Evolutionary conservation across 305 asterid genomes (phyloP).

Genomic region (Fraxinus xanthoxyloides): DNA sequence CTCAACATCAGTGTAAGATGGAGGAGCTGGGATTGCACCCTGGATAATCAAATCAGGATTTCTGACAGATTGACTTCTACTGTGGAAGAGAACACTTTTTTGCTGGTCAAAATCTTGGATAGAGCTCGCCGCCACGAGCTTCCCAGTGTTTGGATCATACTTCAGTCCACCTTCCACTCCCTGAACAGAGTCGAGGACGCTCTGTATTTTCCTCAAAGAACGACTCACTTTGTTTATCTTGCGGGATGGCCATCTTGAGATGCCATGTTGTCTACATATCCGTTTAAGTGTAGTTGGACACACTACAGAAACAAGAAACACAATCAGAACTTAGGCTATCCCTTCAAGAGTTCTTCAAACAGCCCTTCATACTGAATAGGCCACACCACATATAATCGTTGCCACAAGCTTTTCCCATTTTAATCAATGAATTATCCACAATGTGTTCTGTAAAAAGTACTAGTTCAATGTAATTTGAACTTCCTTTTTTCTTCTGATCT

Average conservation of each 20-base stretch:
- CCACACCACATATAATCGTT: background rate
- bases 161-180: conserved; percentile 78
- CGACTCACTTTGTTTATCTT: conserved; percentile 90
- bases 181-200: conserved; percentile 82
- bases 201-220: conserved; percentile 73
- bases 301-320: conserved; percentile 46
- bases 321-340: background rate
- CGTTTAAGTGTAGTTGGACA: conserved; percentile 93
- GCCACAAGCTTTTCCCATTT: background rate
- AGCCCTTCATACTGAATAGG: background rate
- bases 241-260: conserved; percentile 95
- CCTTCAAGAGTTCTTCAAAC: background rate
- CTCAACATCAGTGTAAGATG: conserved; percentile 34
- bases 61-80: conserved; percentile 24
- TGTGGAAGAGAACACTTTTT: conserved; percentile 19
- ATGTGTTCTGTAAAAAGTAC: background rate
- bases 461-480: background rate
- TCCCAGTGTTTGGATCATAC: conserved; percentile 59
- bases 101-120: conserved; percentile 41
- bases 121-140: conserved; percentile 50
- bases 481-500: background rate
- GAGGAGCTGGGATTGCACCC: conserved; percentile 24
- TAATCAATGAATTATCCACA: background rate
- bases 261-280: conserved; percentile 90
- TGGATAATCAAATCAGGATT: conserved; percentile 26